Percentiles rank a stretch among this genome's conserved stretches.
Evolutionary conservation across 768 basidiomycete species (phyloP).

Genomic region (Suillus subaureus): DNA sequence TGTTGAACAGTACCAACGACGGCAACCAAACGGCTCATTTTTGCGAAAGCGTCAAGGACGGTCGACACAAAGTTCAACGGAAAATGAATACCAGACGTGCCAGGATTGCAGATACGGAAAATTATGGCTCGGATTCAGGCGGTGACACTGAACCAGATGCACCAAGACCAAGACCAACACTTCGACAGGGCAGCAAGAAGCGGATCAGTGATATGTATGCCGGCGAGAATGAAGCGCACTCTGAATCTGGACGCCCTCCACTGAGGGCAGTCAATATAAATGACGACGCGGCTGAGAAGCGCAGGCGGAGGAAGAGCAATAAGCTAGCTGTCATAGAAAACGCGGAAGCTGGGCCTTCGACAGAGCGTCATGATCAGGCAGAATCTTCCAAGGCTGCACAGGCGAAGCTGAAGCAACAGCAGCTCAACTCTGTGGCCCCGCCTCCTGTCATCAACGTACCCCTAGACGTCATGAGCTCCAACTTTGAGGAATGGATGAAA

Average conservation of each 20-base stretch:
- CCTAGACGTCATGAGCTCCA: slow-evolving; percentile 85
- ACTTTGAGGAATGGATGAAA: slow-evolving; percentile 99
- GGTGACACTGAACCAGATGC: slow-evolving; percentile 37
- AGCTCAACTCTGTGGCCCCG: slow-evolving; percentile 60
- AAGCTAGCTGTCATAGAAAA: slow-evolving; percentile 62
- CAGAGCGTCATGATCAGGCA: slow-evolving; percentile 37
- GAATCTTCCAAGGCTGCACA: slow-evolving; percentile 46
- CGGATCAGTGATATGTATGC: slow-evolving; percentile 53
- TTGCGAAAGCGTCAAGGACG: not conserved
- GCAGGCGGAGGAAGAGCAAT: slow-evolving; percentile 77
- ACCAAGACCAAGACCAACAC: slow-evolving; percentile 24
- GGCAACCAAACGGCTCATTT: not conserved
- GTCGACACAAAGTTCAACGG: not conserved
- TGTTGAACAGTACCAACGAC: slow-evolving; percentile 32
- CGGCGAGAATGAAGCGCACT: slow-evolving; percentile 37
- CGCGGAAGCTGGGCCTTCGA: slow-evolving; percentile 58
- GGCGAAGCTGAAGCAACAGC: slow-evolving; percentile 59
- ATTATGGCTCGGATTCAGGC: slow-evolving; percentile 22
- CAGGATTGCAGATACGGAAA: slow-evolving; percentile 18
- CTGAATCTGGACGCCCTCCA: slow-evolving; percentile 44
- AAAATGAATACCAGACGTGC: slow-evolving; percentile 26
- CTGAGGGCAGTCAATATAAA: slow-evolving; percentile 53
- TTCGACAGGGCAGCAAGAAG: slow-evolving; percentile 35
- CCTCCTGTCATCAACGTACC: slow-evolving; percentile 62
- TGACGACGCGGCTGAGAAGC: slow-evolving; percentile 87